Evolutionary conservation across 2,329 filamentous ascomycete species (phyloP).

Genomic region (Aspergillus sp.): DNA sequence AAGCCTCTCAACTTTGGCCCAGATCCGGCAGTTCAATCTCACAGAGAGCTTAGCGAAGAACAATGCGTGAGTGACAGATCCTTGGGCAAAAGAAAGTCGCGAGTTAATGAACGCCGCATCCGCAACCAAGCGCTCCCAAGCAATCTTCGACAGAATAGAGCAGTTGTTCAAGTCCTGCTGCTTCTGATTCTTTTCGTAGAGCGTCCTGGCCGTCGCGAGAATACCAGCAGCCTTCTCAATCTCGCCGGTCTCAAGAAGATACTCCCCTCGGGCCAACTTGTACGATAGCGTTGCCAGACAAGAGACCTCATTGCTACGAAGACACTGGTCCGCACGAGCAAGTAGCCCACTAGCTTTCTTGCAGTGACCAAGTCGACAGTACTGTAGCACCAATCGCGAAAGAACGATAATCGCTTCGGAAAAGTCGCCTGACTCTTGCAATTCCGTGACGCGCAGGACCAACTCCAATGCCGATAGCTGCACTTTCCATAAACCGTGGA

Average conservation of each 20-base stretch:
- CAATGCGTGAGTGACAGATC: slow-evolving; percentile 40
- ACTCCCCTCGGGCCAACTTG: slow-evolving; percentile 68
- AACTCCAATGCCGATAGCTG: slow-evolving; percentile 46
- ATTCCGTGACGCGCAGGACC: slow-evolving; percentile 42
- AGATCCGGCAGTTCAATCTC: slow-evolving; percentile 44
- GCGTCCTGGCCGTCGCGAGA: slow-evolving; percentile 20
- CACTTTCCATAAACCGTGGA: slow-evolving; percentile 49
- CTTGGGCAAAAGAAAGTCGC: slow-evolving; percentile 54
- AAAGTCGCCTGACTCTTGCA: slow-evolving; percentile 31
- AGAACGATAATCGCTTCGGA: slow-evolving; percentile 38
- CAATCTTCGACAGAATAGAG: slow-evolving; percentile 35
- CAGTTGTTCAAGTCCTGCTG: slow-evolving; percentile 25
- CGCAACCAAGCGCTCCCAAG: slow-evolving; percentile 49
- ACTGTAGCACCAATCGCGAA: slow-evolving; percentile 47
- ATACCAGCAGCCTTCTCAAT: slow-evolving; percentile 50
- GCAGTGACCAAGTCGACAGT: slow-evolving; percentile 55
- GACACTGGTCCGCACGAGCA: slow-evolving; percentile 49
- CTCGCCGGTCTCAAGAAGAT: slow-evolving; percentile 61
- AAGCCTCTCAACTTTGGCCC: slow-evolving; percentile 45
- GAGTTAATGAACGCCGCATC: slow-evolving; percentile 61
- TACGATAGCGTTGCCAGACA: slow-evolving; percentile 48
- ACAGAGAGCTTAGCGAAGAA: slow-evolving; percentile 45
- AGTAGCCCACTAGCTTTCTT: slow-evolving; percentile 54
- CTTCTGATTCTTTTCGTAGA: slow-evolving; percentile 28
- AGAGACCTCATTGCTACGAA: slow-evolving; percentile 35